These are phyloP conservation scores for Forsythia viridissima DNA, from an alignment of 257 asterid genomes.

Conservation along the genomic window DNA sequence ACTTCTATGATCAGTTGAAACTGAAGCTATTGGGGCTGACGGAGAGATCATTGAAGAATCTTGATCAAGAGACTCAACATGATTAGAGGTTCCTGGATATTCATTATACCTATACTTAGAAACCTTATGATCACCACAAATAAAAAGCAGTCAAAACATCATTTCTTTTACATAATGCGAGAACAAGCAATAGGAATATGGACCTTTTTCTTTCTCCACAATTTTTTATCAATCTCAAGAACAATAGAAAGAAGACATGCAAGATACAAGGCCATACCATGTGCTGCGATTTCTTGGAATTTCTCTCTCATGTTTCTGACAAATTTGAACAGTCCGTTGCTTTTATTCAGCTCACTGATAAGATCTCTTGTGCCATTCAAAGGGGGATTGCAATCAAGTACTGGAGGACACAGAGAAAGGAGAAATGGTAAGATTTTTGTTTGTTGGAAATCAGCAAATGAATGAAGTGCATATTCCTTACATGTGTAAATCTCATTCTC, in stretches of 20 bases:
- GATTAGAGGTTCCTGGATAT: slow-evolving; percentile 46
- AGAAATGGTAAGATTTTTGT: slow-evolving; percentile 10
- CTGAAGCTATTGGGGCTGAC: slow-evolving; percentile 69
- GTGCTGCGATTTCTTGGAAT: slow-evolving; percentile 65
- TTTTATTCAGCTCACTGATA: slow-evolving; percentile 59
- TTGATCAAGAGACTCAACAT: slow-evolving; percentile 40
- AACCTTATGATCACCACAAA: slow-evolving; percentile 16
- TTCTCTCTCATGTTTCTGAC: slow-evolving; percentile 80
- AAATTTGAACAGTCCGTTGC: slow-evolving; percentile 79
- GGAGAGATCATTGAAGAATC: slow-evolving; percentile 42
- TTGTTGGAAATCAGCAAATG: slow-evolving; percentile 1
- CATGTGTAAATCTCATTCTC: slow-evolving; percentile 73
- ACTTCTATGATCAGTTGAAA: slow-evolving; percentile 55
- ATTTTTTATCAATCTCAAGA: background rate
- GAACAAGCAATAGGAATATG: background rate
- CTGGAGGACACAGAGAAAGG: slow-evolving; percentile 35
- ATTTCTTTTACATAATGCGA: background rate
- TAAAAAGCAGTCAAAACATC: background rate
- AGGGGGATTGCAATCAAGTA: slow-evolving; percentile 70
- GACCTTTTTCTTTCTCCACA: slow-evolving; percentile 5
- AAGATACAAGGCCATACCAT: slow-evolving; percentile 46
- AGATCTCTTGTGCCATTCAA: slow-evolving; percentile 58
- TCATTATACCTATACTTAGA: slow-evolving; percentile 29
- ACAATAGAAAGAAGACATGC: background rate
- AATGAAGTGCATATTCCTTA: slow-evolving; percentile 42